A percentile compares a stretch with the other conserved stretches of the same genome.
These are phyloP conservation scores for Babjeviella inositovora DNA, from an alignment of 805 yeast genomes.

Conservation along the genomic window DNA sequence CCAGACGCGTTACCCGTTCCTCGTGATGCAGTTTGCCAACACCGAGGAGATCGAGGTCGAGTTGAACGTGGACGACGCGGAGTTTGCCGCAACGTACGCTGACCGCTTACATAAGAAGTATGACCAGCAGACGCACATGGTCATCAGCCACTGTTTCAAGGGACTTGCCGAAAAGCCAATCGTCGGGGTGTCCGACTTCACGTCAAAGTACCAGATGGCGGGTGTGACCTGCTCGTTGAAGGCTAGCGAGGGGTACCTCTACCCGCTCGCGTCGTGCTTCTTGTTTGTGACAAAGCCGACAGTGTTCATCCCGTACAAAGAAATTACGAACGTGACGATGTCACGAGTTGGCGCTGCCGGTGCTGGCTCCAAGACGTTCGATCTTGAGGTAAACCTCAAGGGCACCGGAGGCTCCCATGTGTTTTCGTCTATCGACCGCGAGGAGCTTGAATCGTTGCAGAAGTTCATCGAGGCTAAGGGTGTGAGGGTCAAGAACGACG, in stretches of 20 bases:
- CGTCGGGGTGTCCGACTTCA: constrained; percentile 70
- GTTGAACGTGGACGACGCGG: constrained; percentile 71
- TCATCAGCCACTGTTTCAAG: constrained; percentile 72
- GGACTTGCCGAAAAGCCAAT: constrained; percentile 84
- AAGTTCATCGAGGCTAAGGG: constrained; percentile 64
- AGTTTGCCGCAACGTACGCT: constrained; percentile 59
- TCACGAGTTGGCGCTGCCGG: constrained; percentile 79
- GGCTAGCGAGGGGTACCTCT: constrained; percentile 89
- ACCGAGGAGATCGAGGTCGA: constrained; percentile 90
- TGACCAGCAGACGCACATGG: constrained; percentile 76
- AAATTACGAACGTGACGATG: constrained; percentile 61
- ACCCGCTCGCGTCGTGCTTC: constrained; percentile 84
- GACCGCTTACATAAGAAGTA: constrained; percentile 61
- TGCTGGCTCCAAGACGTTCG: constrained; percentile 77
- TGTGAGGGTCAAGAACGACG: constrained; percentile 73
- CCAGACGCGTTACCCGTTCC: constrained; percentile 88
- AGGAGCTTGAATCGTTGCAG: constrained; percentile 74
- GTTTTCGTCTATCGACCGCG: constrained; percentile 80
- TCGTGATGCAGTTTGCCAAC: constrained; percentile 75
- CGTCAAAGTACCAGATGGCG: constrained; percentile 61
- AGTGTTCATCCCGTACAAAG: constrained; percentile 75
- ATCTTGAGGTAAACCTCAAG: constrained; percentile 62
- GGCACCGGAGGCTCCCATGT: constrained; percentile 55
- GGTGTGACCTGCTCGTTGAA: constrained; percentile 87
- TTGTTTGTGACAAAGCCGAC: constrained; percentile 91